Conservation (phyloP, 345 rosid species). For the Citrus unshiu region DNA sequence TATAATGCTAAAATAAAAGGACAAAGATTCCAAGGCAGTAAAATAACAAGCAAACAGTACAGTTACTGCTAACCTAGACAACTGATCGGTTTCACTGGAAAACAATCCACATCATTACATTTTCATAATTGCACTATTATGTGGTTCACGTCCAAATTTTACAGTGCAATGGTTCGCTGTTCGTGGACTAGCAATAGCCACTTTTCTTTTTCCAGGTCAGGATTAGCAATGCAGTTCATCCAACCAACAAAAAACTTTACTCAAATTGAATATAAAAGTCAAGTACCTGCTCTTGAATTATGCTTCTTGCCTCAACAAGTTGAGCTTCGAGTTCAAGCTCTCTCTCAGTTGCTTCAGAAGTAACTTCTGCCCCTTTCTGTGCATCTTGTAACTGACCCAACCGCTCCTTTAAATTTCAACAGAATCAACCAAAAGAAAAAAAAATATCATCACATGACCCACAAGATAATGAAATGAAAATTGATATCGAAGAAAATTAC, state of each 20-base stretch:
- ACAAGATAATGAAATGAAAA: neutral
- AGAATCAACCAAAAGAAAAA: neutral
- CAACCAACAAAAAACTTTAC: neutral
- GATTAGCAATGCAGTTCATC: neutral
- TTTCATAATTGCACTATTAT: neutral
- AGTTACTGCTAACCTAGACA: neutral
- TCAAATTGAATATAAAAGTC: neutral
- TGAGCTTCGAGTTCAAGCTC: constrained; percentile 99
- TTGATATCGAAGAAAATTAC: constrained; percentile 27
- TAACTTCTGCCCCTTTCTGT: constrained; percentile 82
- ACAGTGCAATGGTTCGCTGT: neutral
- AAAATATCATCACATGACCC: constrained; percentile 1
- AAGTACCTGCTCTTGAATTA: constrained; percentile 93
- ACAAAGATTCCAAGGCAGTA: neutral
- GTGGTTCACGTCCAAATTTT: neutral
- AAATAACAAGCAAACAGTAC: neutral
- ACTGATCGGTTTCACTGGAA: neutral
- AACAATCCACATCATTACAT: neutral
- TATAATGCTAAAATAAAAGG: neutral
- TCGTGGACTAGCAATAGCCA: neutral
- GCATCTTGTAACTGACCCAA: constrained; percentile 93
- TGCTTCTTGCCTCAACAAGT: constrained; percentile 97
- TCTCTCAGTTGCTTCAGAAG: constrained; percentile 92
- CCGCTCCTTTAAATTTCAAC: constrained; percentile 43
- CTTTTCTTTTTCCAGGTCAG: neutral